These are phyloP conservation scores for Euphorbia pulcherrima DNA, from an alignment of 345 rosid species.

Conservation along the genomic window DNA sequence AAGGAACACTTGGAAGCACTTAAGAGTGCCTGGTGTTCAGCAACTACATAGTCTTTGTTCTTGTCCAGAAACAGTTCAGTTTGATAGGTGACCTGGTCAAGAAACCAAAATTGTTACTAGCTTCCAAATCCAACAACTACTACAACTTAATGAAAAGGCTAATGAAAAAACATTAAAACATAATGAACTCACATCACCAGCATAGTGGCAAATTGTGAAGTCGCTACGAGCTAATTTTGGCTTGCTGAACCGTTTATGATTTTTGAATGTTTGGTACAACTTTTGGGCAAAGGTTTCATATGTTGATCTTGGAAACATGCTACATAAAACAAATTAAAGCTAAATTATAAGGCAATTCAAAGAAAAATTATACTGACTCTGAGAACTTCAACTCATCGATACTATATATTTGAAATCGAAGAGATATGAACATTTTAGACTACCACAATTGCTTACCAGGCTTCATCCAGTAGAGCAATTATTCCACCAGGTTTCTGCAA, in stretches of 20 bases:
- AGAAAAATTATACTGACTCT: neutral
- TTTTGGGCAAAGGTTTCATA: constrained; percentile 98
- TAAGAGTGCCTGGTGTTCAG: constrained; percentile 94
- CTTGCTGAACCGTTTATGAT: constrained; percentile 84
- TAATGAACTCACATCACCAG: constrained; percentile 79
- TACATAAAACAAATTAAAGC: constrained; percentile 35
- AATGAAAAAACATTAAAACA: constrained; percentile 10
- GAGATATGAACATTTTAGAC: constrained; percentile 1
- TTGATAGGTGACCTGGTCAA: constrained; percentile 86
- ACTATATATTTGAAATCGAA: constrained; percentile 5
- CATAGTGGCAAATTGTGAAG: constrained; percentile 96
- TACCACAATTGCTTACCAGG: constrained; percentile 61
- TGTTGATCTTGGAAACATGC: constrained; percentile 99
- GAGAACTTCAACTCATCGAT: constrained; percentile 6
- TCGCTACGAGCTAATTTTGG: constrained; percentile 93
- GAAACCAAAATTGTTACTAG: constrained; percentile 4
- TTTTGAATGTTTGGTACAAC: constrained; percentile 92
- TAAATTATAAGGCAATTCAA: constrained; percentile 19
- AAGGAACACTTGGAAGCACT: constrained; percentile 83
- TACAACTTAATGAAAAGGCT: constrained; percentile 1
- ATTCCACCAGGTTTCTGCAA: constrained; percentile 99
- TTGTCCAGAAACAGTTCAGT: constrained; percentile 92
- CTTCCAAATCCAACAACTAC: constrained; percentile 7
- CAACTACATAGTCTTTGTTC: constrained; percentile 97
- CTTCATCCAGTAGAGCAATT: constrained; percentile 97